Base-by-base conservation (phyloP, 345 rosid species). In the Salix brachista region DNA sequence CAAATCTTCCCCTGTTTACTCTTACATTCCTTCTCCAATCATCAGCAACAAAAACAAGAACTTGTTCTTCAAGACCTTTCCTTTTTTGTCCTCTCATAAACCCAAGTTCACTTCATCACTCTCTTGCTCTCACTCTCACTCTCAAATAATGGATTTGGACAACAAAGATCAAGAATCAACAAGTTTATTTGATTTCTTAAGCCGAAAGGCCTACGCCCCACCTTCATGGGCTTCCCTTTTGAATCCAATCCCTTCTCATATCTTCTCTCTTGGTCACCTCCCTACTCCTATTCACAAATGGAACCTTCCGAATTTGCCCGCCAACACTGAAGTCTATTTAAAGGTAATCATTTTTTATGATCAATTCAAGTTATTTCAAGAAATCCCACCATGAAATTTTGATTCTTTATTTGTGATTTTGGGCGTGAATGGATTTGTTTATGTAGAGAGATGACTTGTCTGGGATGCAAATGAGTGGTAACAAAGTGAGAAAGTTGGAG, bases 251-350 rank as follows among this genome's bases (percentile, higher is more conserved):
- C 94, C 97, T 61, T 80, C 91, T 2, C 86, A 88, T 74, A 78
- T 77, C 76, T 73, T 89, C 89, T 92, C 97, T 60, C 91, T 90
- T 73, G 94, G 84, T 56, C 93, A 92, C 36, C 70, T 67, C 44
- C 70, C 70, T 34, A 67, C 70, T 34, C 70, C 70, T 41, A 95
- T 91, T 81, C 97, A 93, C 76, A 82, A 79, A 30, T 95, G 97
- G 97, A 88, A 89, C 77, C 93, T 95, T 39, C 99, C 97, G 28
- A 85, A 87, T 73, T 85, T 95, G 82, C 99, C 97, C 11, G 75
- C 70, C 21, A 85, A 85, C 78, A 88, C 97, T 0, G 56, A 50
- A 50, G n/a, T 50, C 21, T 50, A 50, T 50, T 17, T 50, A 50
- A 50, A 50, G 56, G 56, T 50, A 5, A 50, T 5, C 19, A 17